Evolutionary conservation across 1,139 yeast species (phyloP).

Genomic region (Pichia sp.): DNA sequence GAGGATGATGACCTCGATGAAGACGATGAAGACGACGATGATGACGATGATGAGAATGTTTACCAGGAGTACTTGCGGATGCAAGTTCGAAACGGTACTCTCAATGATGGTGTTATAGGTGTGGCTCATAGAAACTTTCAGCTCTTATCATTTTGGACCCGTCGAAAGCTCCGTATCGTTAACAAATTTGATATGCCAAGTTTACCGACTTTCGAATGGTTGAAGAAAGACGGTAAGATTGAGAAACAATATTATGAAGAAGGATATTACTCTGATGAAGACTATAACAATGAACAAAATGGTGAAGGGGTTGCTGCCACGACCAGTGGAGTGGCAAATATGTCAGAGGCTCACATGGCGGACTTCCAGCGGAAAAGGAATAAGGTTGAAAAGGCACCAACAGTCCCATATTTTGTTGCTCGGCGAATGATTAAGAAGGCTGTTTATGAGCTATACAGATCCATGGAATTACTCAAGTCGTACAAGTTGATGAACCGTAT

Average conservation of each 20-base stretch:
- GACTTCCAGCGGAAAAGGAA: conserved; percentile 17
- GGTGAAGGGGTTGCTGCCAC: background rate
- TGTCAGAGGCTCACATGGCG: conserved; percentile 8
- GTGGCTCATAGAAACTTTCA: conserved; percentile 16
- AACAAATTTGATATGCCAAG: conserved; percentile 50
- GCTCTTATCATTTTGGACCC: conserved; percentile 19
- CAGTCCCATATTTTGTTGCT: conserved; percentile 64
- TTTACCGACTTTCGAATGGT: conserved; percentile 44
- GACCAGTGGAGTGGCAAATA: background rate
- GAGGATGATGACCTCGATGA: conserved; percentile 4
- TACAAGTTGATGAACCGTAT: conserved; percentile 75
- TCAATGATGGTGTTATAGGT: conserved; percentile 6
- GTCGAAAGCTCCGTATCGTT: conserved; percentile 30
- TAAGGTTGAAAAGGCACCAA: conserved; percentile 7
- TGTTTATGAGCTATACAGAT: conserved; percentile 69
- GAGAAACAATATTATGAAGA: conserved; percentile 30
- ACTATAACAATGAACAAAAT: conserved; percentile 12
- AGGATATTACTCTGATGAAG: conserved; percentile 22
- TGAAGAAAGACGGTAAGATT: conserved; percentile 24
- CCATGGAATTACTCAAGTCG: conserved; percentile 69
- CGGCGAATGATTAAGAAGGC: conserved; percentile 72
- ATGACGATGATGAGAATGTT: conserved; percentile 10
- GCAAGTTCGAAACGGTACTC: background rate
- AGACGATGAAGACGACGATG: conserved; percentile 8
- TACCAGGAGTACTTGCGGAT: conserved; percentile 7